Evolutionary conservation across 164 flowering plant genomes (phyloP).

Genomic region (Macadamia tetraphylla): DNA sequence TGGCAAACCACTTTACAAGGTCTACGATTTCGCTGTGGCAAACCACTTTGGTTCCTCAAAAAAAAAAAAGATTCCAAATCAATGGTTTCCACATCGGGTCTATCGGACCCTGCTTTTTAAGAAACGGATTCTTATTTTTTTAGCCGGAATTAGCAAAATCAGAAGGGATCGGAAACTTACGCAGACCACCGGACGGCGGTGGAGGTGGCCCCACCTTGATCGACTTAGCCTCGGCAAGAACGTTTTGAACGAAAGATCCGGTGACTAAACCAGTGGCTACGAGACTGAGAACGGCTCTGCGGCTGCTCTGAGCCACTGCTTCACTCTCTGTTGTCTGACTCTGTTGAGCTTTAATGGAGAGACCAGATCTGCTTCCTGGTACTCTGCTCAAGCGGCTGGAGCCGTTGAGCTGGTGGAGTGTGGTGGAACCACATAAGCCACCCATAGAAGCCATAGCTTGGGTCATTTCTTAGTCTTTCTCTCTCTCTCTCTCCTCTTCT

Average conservation of each 20-base stretch:
- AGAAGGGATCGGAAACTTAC: conserved; percentile 37
- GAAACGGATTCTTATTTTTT: too few species aligned
- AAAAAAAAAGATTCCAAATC: too few species aligned
- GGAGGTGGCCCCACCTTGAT: conserved; percentile 92
- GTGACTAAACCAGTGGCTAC: conserved; percentile 69
- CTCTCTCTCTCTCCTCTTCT: conserved; percentile 1
- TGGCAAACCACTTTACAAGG: too few species aligned
- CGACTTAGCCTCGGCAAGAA: conserved; percentile 59
- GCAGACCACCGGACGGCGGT: conserved; percentile 87
- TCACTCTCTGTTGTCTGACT: conserved; percentile 23
- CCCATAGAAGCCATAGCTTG: conserved; percentile 94
- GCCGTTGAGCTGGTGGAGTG: conserved; percentile 49
- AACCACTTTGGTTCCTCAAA: too few species aligned
- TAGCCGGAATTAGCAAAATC: too few species aligned
- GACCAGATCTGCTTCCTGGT: conserved; percentile 23
- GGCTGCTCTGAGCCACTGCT: conserved; percentile 47
- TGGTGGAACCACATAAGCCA: conserved; percentile 61
- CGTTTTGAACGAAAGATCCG: conserved; percentile 63
- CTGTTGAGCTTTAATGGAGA: conserved; percentile 58
- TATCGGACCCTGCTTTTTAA: too few species aligned
- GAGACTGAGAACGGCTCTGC: conserved; percentile 69
- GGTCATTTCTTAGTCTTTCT: conserved; percentile 66
- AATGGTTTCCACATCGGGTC: too few species aligned
- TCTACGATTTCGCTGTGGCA: too few species aligned
- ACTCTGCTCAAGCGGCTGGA: conserved; percentile 44